Percentiles rank a stretch among this genome's conserved stretches.
These are phyloP conservation scores for Wallemia ichthyophaga DNA, from an alignment of 1,284 basidiomycete species.

Conservation along the genomic window DNA sequence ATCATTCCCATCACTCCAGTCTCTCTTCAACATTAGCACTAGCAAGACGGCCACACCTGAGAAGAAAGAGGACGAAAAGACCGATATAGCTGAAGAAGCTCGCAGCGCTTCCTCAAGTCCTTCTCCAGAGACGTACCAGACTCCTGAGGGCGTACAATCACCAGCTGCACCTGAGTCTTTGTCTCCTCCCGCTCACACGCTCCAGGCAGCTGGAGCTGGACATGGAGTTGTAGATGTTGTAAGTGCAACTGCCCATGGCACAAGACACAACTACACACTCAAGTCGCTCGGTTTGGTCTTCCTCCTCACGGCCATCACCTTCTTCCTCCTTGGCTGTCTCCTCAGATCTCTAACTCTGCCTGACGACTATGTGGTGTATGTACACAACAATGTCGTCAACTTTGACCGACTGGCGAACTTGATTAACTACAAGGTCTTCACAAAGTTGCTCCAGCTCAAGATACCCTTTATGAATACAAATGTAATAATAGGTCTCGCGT, in stretches of 20 bases:
- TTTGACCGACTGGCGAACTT: neutral
- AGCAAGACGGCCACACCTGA: neutral
- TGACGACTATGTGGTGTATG: neutral
- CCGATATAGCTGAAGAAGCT: neutral
- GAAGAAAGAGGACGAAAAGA: neutral
- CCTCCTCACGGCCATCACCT: neutral
- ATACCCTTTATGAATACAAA: neutral
- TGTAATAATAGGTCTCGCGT: neutral
- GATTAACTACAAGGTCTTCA: neutral
- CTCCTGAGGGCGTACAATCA: neutral
- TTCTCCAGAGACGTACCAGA: neutral
- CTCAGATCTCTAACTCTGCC: neutral
- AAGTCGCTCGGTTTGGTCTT: neutral
- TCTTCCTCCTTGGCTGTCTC: neutral
- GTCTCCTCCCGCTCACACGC: neutral
- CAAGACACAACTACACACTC: neutral
- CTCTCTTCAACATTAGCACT: neutral
- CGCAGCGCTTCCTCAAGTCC: neutral
- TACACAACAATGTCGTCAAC: neutral
- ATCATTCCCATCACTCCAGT: neutral
- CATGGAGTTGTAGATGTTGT: too few relatives aligned
- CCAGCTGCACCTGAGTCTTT: neutral
- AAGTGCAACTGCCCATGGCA: neutral
- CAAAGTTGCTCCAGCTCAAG: neutral
- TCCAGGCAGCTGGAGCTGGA: too few relatives aligned